Evolutionary conservation across 2,329 filamentous ascomycete genomes (phyloP).

Genomic region (Aspergillus bombycis): DNA sequence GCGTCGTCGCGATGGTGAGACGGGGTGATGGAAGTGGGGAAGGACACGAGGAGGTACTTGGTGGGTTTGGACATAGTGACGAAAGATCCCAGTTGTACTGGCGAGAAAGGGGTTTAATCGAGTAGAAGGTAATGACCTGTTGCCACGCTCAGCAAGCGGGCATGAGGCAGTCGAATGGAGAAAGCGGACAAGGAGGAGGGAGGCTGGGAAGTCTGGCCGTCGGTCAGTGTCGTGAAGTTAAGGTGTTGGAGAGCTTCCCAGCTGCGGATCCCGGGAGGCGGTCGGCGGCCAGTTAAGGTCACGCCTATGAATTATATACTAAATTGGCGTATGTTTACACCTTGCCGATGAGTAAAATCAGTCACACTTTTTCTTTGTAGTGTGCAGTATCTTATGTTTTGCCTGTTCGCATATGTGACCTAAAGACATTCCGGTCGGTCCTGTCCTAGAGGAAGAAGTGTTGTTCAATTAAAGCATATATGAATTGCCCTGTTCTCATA

Average conservation of each 20-base stretch:
- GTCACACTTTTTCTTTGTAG: not conserved
- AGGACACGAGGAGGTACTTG: slow-evolving; percentile 85
- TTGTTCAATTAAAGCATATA: not conserved
- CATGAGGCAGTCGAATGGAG: slow-evolving; percentile 17
- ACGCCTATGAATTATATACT: not conserved
- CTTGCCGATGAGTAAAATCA: not conserved
- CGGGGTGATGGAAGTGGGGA: slow-evolving; percentile 84
- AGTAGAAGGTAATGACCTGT: slow-evolving; percentile 17
- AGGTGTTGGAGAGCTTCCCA: slow-evolving; percentile 3
- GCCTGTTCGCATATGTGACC: not conserved
- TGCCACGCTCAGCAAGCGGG: slow-evolving; percentile 30
- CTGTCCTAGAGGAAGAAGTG: not conserved
- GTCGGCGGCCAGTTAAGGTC: not conserved
- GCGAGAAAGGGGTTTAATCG: not conserved
- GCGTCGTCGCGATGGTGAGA: slow-evolving; percentile 81
- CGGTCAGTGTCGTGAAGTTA: slow-evolving; percentile 2
- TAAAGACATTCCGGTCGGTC: not conserved
- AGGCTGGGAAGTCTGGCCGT: not conserved
- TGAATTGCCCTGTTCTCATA: not conserved
- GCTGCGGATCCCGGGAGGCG: slow-evolving; percentile 8
- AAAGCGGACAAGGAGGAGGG: slow-evolving; percentile 6
- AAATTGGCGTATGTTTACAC: not conserved
- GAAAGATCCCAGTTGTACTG: not conserved
- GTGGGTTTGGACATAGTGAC: slow-evolving; percentile 46
- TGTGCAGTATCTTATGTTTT: not conserved